These are phyloP conservation scores for Coleophoma cylindrospora DNA, from an alignment of 2,329 filamentous ascomycete species.

Conservation along the genomic window DNA sequence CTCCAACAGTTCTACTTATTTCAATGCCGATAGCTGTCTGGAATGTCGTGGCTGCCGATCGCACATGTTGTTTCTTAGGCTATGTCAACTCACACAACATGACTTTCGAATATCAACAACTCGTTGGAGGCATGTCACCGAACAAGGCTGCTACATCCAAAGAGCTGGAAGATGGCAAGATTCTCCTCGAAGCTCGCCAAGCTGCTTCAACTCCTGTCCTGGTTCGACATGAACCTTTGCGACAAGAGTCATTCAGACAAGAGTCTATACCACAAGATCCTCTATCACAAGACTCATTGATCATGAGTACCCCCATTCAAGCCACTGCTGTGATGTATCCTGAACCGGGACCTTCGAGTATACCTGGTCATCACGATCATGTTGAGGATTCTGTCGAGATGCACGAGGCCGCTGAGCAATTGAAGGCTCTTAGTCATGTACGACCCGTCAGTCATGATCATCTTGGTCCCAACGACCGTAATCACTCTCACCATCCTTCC, in stretches of 20 bases:
- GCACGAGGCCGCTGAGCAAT: slow-evolving; percentile 62
- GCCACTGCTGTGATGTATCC: slow-evolving; percentile 19
- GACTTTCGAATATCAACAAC: slow-evolving; percentile 56
- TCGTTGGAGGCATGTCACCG: slow-evolving; percentile 41
- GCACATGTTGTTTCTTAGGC: slow-evolving; percentile 61
- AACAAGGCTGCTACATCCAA: slow-evolving; percentile 41
- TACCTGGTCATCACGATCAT: slow-evolving; percentile 36
- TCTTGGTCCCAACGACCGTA: slow-evolving; percentile 19
- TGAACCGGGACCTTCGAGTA: slow-evolving; percentile 14
- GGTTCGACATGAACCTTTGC: slow-evolving; percentile 36
- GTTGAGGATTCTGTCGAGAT: slow-evolving; percentile 64
- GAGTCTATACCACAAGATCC: slow-evolving; percentile 14
- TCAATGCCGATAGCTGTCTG: slow-evolving; percentile 61
- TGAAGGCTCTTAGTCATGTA: slow-evolving; percentile 61
- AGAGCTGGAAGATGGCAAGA: slow-evolving; percentile 52
- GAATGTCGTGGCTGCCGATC: slow-evolving; percentile 61
- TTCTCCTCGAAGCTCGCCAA: slow-evolving; percentile 39
- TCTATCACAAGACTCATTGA: slow-evolving; percentile 17
- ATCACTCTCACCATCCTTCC: slow-evolving; percentile 24
- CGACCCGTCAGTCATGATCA: slow-evolving; percentile 47
- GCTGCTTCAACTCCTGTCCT: slow-evolving; percentile 28
- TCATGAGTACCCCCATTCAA: slow-evolving; percentile 19
- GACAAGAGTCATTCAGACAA: slow-evolving; percentile 12
- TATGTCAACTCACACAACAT: slow-evolving; percentile 65
- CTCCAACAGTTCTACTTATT: slow-evolving; percentile 60